Evolutionary conservation across 805 yeast species (phyloP), one percentile per base, ranked within the genome.

Genomic region (Starmerella gropengiesseri): DNA sequence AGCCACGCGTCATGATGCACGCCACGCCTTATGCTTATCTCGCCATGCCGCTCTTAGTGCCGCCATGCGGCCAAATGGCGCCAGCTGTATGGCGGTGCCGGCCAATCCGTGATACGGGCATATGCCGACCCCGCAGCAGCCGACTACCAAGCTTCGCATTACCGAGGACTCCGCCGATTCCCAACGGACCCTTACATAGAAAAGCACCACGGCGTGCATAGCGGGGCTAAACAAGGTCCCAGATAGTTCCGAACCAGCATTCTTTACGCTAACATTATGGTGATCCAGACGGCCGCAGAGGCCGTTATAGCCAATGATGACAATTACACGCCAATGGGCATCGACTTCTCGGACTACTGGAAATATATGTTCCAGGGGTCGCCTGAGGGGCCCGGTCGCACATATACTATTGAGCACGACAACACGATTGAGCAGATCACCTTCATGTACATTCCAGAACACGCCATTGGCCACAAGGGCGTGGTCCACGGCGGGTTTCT

Each of bases 401-500:
- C 29, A 4, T 34, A 34, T 14, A 21, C 13, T 13, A 29, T 29
- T 7, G 37, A 34, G 21, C 37, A 7, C 17, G 39, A 31, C 25
- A 11, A 7, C 31, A 31, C 19, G 18, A 16, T 36, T 30, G 50
- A 47, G 31, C 45, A 43, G 22, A 7, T 47, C 16, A 36, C 45
- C 14, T 20, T 47, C 14, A n/a, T 41, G 1, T 19, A 34, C 19
- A 21, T 30, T 5, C 50, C 50, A 1, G 30, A 64, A 5, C 67
- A 70, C 28, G 58, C 86, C 29, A 67, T 76, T 6, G 83, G 87
- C 39, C 74, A 72, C 37, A 81, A 78, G 37, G 83, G 83, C 0
- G 74, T 75, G 40, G 73, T 89, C 16, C 96, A 91, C 58, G 87
- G 89, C 52, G 98, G 98, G 1, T 69, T 87, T 3, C 61, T 86